Conservation (phyloP, 2,329 filamentous ascomycete genomes). For the Rutstroemia sydowiana region DNA sequence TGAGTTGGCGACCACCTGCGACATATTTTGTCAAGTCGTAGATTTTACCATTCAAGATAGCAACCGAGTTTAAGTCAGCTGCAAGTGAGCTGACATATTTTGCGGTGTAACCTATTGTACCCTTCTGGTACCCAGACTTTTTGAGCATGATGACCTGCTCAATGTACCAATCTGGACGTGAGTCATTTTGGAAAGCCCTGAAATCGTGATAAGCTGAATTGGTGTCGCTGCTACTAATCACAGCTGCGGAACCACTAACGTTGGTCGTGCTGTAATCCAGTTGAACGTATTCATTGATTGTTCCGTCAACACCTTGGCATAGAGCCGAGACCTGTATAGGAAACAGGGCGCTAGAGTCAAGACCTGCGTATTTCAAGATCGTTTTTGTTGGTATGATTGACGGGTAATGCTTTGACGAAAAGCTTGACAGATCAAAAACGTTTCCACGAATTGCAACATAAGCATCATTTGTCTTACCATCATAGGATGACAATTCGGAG, state of each 20-base stretch:
- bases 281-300: conserved; percentile 62
- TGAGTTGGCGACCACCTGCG: conserved; percentile 61
- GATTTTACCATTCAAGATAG: conserved; percentile 68
- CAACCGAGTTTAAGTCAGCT: conserved; percentile 57
- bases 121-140: conserved; percentile 74
- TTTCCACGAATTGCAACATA: conserved; percentile 81
- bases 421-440: conserved; percentile 75
- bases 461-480: conserved; percentile 62
- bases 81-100: conserved; percentile 68
- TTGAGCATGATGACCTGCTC: conserved; percentile 73
- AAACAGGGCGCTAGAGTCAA: conserved; percentile 83
- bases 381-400: conserved; percentile 47
- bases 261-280: conserved; percentile 79
- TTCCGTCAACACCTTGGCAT: conserved; percentile 68
- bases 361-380: conserved; percentile 74
- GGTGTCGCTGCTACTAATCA: conserved; percentile 58
- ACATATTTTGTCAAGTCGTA: conserved; percentile 88
- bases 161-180: conserved; percentile 82
- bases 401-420: conserved; percentile 73
- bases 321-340: conserved; percentile 90
- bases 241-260: conserved; percentile 55
- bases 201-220: conserved; percentile 91
- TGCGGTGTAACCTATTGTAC: conserved; percentile 75
- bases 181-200: conserved; percentile 73
- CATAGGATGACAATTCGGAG: conserved; percentile 62